Evolutionary conservation across 495 filamentous ascomycete genomes (phyloP), one percentile per base, ranked within the genome.

Genomic region (Aspergillus steynii): DNA sequence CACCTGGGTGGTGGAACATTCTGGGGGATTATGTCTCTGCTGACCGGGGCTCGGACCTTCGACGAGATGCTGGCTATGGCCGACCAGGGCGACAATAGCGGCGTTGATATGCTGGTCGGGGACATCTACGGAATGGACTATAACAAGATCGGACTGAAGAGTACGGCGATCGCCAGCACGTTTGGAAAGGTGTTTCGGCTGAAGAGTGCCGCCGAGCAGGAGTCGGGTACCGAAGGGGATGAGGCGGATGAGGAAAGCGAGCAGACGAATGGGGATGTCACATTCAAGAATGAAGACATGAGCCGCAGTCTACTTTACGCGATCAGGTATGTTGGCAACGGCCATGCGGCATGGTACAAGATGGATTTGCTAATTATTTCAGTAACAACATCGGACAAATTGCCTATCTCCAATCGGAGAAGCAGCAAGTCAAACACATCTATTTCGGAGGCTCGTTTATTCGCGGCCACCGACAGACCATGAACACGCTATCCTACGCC

Each of bases 381-480:
- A 88, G 91, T 73, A 98, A 99, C 76, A 99, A 99, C 75, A 97
- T 99, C 57, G 95, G 95, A 12, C 95, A 99, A 80, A 96, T 99
- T 62, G 91, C 95, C 45, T 97, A 96, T 72, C 80, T 99, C 27
- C 93, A 97, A 68, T 93, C 91, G 32, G 91, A 96, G 66, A 95
- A 96, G 68, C 93, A 99, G 72, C 81, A 85, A 52, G 82, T 97
- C 25, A 89, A 90, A 55, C 88, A 93, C 70, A 98, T 99, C 58
- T 99, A 99, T 75, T 99, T 99, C 68, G 95, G 95, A 12, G 95
- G 95, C 7, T 93, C 89, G 8, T 99, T 98, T 74, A 99, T 99
- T 70, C 89, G 96, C 14, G 94, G 95, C 49, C 95, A 99, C 73
- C 86, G 87, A 10, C 96, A 98, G 73, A 99, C 95, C 15, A 98